phyloP scores from a whole-genome alignment of 768 basidiomycete species.

The Auricularia cornea region DNA sequence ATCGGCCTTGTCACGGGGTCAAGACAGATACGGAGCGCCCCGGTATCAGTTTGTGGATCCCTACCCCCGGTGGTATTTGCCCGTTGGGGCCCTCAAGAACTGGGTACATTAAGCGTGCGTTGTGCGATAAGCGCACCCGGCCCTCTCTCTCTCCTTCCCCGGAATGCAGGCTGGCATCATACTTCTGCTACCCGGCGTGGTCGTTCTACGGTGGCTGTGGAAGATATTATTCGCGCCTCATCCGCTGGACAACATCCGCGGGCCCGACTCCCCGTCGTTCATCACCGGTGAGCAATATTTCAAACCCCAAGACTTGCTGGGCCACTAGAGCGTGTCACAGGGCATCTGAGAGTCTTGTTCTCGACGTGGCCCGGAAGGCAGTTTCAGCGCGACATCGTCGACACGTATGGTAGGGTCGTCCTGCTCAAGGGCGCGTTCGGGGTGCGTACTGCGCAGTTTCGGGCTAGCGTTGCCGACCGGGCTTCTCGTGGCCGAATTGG shows the following conservation, averaged over 20 bases:
- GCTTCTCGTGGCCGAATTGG: too few species aligned
- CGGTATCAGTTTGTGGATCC: too few species aligned
- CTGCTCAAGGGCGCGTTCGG: slow-evolving; percentile 28
- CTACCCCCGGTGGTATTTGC: too few species aligned
- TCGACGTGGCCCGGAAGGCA: slow-evolving; percentile 25
- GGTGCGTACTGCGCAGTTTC: slow-evolving; percentile 19
- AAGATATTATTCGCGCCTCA: slow-evolving; percentile 13
- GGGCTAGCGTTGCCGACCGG: background rate
- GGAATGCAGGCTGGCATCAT: too few species aligned
- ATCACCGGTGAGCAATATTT: slow-evolving; percentile 28
- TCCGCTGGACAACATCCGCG: slow-evolving; percentile 32
- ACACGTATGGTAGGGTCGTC: slow-evolving; percentile 27
- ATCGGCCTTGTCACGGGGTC: too few species aligned
- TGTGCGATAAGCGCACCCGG: too few species aligned
- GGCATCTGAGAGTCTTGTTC: slow-evolving; percentile 28
- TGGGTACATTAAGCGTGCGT: too few species aligned
- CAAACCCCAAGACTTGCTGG: too few species aligned
- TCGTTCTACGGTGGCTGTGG: slow-evolving; percentile 14
- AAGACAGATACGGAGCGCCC: too few species aligned
- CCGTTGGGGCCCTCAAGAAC: too few species aligned
- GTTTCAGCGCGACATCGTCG: slow-evolving; percentile 27
- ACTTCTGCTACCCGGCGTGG: too few species aligned
- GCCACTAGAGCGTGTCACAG: slow-evolving; percentile 13
- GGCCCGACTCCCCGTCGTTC: slow-evolving; percentile 27
- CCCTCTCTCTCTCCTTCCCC: too few species aligned